phyloP scores from a whole-genome alignment of 2,329 filamentous ascomycete genomes.

The Whalleya microplaca region DNA sequence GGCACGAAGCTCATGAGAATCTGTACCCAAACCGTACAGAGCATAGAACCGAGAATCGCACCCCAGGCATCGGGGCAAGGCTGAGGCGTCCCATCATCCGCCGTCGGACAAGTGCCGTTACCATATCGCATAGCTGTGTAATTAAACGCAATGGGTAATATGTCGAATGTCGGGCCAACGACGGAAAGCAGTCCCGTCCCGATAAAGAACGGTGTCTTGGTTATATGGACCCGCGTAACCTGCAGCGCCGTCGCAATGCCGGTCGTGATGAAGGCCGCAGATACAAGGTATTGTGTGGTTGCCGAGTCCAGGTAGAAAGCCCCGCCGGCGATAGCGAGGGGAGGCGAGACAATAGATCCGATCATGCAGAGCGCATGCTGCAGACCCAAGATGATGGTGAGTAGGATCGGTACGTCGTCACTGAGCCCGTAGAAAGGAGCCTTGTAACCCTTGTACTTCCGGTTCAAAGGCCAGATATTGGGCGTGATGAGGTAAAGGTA shows the following conservation, averaged over 20 bases:
- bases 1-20: slow-evolving; percentile 68
- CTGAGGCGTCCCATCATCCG: slow-evolving; percentile 55
- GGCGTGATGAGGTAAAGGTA: slow-evolving; percentile 44
- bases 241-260: slow-evolving; percentile 68
- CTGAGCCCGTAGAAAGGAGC: slow-evolving; percentile 47
- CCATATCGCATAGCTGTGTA: slow-evolving; percentile 66
- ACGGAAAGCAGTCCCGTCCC: slow-evolving; percentile 70
- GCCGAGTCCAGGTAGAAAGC: slow-evolving; percentile 60
- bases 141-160: slow-evolving; percentile 65
- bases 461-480: slow-evolving; percentile 53
- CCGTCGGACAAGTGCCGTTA: slow-evolving; percentile 64
- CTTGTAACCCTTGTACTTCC: not conserved
- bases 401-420: slow-evolving; percentile 67
- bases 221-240: slow-evolving; percentile 68
- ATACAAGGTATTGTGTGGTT: slow-evolving; percentile 67
- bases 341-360: slow-evolving; percentile 59
- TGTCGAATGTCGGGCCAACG: slow-evolving; percentile 70
- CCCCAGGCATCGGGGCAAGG: slow-evolving; percentile 70
- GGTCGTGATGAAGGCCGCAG: slow-evolving; percentile 69
- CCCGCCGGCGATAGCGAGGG: slow-evolving; percentile 62
- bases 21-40: slow-evolving; percentile 58
- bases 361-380: slow-evolving; percentile 73
- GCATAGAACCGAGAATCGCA: slow-evolving; percentile 60
- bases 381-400: slow-evolving; percentile 68
- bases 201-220: slow-evolving; percentile 63